Conservation (phyloP, 345 rosid genomes). For the Psidium guajava region DNA sequence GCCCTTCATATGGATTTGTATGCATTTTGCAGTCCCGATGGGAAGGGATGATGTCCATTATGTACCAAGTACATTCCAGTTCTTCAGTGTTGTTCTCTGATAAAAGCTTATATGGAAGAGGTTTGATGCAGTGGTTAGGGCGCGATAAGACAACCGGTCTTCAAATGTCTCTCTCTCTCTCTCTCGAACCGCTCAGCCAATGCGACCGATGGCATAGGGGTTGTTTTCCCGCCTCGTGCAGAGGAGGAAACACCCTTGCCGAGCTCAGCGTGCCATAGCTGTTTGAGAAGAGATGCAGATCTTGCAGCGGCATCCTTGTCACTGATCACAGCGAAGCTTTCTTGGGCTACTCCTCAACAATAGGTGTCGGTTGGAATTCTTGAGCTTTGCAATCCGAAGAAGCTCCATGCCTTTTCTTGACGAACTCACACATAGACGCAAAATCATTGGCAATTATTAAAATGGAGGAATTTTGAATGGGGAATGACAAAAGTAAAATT, state of each 20-base stretch:
- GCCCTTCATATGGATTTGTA: not conserved
- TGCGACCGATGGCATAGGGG: not conserved
- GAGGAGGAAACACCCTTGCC: too few relatives aligned
- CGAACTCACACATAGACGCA: not conserved
- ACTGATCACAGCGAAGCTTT: not conserved
- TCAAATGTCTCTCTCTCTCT: not conserved
- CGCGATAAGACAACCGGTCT: not conserved
- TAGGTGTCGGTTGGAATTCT: accelerated
- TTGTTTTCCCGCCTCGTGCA: too few relatives aligned
- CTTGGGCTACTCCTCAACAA: not conserved
- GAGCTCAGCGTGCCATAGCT: not conserved
- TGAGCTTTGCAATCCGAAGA: not conserved
- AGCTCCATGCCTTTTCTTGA: not conserved
- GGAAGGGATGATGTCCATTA: not conserved
- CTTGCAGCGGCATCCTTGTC: not conserved
- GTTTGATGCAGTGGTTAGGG: not conserved
- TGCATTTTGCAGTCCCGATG: not conserved
- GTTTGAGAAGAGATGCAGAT: not conserved
- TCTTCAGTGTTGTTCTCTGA: not conserved
- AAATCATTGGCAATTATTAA: not conserved
- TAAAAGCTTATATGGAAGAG: not conserved
- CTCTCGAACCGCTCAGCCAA: not conserved
- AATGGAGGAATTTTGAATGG: not conserved
- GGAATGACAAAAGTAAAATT: not conserved
- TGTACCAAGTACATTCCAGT: not conserved